A percentile compares a stretch with the other conserved stretches of the same genome.
phyloP scores from a whole-genome alignment of 2,329 filamentous ascomycete species.

The Neofusicoccum kwambonambiense region DNA sequence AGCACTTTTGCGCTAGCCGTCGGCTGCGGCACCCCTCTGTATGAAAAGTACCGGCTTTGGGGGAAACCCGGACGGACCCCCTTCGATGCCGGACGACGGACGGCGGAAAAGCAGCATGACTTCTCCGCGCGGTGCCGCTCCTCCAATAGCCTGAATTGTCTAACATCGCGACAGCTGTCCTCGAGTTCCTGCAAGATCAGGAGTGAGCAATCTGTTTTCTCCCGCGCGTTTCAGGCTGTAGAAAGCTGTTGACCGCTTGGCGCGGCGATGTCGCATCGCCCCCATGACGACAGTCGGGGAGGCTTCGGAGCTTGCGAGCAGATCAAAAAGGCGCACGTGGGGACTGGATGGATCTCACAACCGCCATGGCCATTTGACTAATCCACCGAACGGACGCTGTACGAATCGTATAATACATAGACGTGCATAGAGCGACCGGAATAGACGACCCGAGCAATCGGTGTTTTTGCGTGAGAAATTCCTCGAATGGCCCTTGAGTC shows the following conservation, averaged over 20 bases:
- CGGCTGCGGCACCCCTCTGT: no score
- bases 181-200: conserved; percentile 61
- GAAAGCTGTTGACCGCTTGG: not conserved
- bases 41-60: not conserved
- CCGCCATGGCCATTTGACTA: conserved; percentile 11
- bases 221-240: not conserved
- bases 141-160: not conserved
- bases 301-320: conserved; percentile 12
- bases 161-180: conserved; percentile 51
- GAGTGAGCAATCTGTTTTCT: conserved; percentile 29
- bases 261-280: conserved; percentile 2
- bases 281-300: conserved; percentile 6
- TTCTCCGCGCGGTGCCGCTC: not conserved
- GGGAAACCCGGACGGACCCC: not conserved
- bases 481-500: not conserved
- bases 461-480: not conserved
- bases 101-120: not conserved
- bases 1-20: no score
- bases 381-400: not conserved
- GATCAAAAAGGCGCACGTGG: conserved; percentile 13
- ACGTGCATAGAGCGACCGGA: not conserved
- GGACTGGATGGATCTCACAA: conserved; percentile 6
- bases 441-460: conserved; percentile 13
- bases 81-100: not conserved
- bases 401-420: conserved; percentile 6